Evolutionary conservation across 179 eudicot species (phyloP).

Genomic region (Sideroxylon spinosum): DNA sequence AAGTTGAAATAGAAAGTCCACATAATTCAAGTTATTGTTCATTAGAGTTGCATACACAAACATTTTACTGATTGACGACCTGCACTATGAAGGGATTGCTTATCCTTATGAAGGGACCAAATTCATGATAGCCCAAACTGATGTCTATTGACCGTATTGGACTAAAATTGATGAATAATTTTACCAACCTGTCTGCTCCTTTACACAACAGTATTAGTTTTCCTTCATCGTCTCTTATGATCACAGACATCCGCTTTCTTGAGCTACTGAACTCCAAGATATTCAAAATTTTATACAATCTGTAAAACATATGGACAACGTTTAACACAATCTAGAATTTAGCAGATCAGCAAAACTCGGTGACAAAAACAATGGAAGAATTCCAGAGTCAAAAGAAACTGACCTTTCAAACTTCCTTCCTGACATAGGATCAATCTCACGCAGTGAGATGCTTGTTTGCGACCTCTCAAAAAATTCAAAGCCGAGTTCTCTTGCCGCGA

Average conservation of each 20-base stretch:
- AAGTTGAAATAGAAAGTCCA: no score
- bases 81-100: no score
- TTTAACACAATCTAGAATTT: not conserved
- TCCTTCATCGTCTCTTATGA: constrained; percentile 56
- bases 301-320: not conserved
- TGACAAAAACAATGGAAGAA: not conserved
- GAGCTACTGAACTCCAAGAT: constrained; percentile 62
- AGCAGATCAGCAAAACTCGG: not conserved
- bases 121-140: no score
- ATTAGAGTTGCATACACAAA: no score
- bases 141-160: no score
- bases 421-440: constrained; percentile 49
- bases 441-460: constrained; percentile 49
- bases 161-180: not conserved
- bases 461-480: constrained; percentile 65
- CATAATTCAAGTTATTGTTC: no score
- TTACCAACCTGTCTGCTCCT: constrained; percentile 84
- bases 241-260: constrained; percentile 64
- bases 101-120: no score
- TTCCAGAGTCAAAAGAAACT: not conserved
- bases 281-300: constrained; percentile 35
- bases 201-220: constrained; percentile 59
- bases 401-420: constrained; percentile 52
- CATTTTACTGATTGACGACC: no score
- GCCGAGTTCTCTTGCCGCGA: constrained; percentile 72